Evolutionary conservation across 2,329 filamentous ascomycete genomes (phyloP).

Genomic region (Fusarium tanahbumbuense): DNA sequence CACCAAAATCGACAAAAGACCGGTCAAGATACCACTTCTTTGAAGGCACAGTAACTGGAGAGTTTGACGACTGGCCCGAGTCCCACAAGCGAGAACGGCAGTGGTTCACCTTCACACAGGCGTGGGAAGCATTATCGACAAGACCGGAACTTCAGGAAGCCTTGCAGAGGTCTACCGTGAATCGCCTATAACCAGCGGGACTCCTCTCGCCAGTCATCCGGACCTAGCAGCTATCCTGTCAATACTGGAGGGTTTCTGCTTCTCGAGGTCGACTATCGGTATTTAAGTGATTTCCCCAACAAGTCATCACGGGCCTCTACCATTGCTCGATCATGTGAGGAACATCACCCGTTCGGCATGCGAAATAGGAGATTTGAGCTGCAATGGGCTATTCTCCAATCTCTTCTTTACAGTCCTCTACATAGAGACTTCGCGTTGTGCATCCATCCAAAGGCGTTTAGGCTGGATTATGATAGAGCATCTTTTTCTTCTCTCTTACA

Average conservation of each 20-base stretch:
- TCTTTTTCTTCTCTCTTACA: slow-evolving; percentile 35
- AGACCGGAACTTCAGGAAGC: slow-evolving; percentile 92
- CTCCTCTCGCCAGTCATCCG: slow-evolving; percentile 1
- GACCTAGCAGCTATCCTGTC: not conserved
- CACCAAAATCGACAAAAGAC: slow-evolving; percentile 77
- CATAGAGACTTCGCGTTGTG: slow-evolving; percentile 34
- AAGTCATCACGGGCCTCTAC: not conserved
- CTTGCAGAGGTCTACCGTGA: slow-evolving; percentile 81
- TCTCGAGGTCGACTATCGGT: not conserved
- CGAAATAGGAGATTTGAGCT: slow-evolving; percentile 4
- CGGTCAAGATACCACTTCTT: slow-evolving; percentile 80
- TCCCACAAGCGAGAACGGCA: slow-evolving; percentile 88
- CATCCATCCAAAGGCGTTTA: slow-evolving; percentile 49
- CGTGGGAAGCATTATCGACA: slow-evolving; percentile 78
- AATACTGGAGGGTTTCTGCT: not conserved
- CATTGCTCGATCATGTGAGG: slow-evolving; percentile 27
- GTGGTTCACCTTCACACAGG: slow-evolving; percentile 89
- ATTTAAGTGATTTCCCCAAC: not conserved
- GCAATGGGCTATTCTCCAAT: slow-evolving; percentile 14
- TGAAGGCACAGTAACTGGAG: slow-evolving; percentile 87
- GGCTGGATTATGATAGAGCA: slow-evolving; percentile 50
- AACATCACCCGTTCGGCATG: slow-evolving; percentile 10
- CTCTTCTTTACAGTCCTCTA: slow-evolving; percentile 33
- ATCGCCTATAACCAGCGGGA: slow-evolving; percentile 49
- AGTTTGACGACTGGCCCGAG: slow-evolving; percentile 92